Evolutionary conservation across 2,329 filamentous ascomycete genomes (phyloP).

Genomic region (Calonectria pauciramosa): DNA sequence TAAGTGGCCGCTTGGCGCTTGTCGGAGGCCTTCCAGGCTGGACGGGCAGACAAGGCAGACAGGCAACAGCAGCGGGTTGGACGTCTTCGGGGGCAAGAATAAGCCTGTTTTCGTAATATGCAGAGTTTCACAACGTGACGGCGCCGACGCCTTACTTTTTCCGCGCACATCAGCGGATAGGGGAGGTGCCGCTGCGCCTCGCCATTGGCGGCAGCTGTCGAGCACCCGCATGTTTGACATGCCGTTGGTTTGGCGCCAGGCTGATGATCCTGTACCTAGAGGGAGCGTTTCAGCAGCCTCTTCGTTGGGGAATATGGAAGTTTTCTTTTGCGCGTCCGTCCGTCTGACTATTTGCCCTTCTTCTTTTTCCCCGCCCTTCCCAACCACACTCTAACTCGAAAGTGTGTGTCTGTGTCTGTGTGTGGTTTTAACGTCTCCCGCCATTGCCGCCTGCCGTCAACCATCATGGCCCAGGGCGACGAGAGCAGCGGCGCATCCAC

Average conservation of each 20-base stretch:
- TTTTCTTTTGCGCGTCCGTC: conserved; percentile 25
- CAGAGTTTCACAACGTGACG: conserved; percentile 18
- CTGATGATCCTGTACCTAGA: conserved; percentile 31
- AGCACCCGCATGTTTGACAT: conserved; percentile 41
- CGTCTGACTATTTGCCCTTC: conserved; percentile 11
- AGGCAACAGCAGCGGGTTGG: not conserved
- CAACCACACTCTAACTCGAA: not conserved
- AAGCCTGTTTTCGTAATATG: conserved; percentile 13
- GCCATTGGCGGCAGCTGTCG: conserved; percentile 37
- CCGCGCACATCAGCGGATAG: conserved; percentile 30
- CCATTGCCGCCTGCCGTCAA: conserved; percentile 10
- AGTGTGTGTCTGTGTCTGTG: not conserved
- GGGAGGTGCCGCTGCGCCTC: conserved; percentile 36
- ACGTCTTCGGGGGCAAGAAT: not conserved
- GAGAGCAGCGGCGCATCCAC: conserved; percentile 35
- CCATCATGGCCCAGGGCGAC: conserved; percentile 36
- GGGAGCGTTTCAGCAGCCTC: conserved; percentile 25
- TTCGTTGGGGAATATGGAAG: conserved; percentile 27
- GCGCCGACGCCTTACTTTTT: conserved; percentile 19
- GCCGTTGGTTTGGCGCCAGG: conserved; percentile 35
- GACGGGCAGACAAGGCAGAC: not conserved
- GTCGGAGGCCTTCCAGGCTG: not conserved
- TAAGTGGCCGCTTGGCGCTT: not conserved
- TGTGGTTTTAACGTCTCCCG: conserved; percentile 9
- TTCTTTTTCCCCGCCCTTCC: not conserved